A percentile compares a stretch with the other conserved stretches of the same genome.
Evolutionary conservation across 257 asterid genomes (phyloP).

Genomic region (Lycium barbarum): DNA sequence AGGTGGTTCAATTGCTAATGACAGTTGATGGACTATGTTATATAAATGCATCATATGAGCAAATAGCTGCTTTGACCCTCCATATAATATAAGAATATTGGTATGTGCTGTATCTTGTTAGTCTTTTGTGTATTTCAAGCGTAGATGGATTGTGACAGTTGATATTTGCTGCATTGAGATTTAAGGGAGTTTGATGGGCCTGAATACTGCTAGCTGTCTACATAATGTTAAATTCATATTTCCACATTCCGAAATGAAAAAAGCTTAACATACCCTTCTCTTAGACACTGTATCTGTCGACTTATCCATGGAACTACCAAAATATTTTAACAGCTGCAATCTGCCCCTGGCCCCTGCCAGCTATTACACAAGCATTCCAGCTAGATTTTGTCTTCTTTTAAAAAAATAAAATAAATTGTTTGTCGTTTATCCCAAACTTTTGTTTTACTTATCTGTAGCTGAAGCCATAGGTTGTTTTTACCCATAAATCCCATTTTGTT

Average conservation of each 20-base stretch:
- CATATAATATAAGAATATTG: neutral
- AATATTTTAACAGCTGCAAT: neutral
- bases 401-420: neutral
- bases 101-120: constrained; percentile 14
- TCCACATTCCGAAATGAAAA: neutral
- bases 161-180: constrained; percentile 7
- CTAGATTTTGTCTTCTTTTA: neutral
- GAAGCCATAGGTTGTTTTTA: neutral
- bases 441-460: neutral
- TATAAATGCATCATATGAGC: neutral
- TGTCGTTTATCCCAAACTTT: neutral
- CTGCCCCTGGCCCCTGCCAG: constrained; percentile 15
- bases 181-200: constrained; percentile 12
- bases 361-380: neutral
- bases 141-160: neutral
- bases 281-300: neutral
- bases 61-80: neutral
- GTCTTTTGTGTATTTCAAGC: neutral
- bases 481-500: neutral
- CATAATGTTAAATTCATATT: neutral
- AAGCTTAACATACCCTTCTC: constrained; percentile 20
- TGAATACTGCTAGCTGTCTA: neutral
- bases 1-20: constrained; percentile 16
- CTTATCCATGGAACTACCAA: constrained; percentile 9
- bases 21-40: constrained; percentile 16